A percentile compares a stretch with the other conserved stretches of the same genome.
These are phyloP conservation scores for Babesia bigemina DNA, from an alignment of 169 alveolate species.

Conservation along the genomic window DNA sequence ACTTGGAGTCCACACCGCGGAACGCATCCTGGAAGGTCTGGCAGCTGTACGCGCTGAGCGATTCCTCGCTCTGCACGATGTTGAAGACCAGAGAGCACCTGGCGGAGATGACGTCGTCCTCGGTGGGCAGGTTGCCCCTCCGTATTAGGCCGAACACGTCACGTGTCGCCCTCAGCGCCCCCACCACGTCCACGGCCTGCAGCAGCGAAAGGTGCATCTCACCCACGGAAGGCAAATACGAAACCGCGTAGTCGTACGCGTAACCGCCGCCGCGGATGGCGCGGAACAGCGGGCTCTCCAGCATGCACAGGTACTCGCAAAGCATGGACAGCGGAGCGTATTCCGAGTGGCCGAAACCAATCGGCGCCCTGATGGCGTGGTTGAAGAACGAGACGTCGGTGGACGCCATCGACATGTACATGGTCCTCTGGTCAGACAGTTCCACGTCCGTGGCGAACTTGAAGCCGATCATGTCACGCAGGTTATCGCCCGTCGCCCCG, in stretches of 20 bases:
- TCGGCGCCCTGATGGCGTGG: constrained; percentile 63
- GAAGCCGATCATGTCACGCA: constrained; percentile 38
- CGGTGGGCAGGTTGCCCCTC: constrained; percentile 41
- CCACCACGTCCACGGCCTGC: constrained; percentile 54
- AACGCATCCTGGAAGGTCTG: constrained; percentile 67
- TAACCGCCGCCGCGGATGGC: constrained; percentile 81
- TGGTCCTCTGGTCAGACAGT: constrained; percentile 44
- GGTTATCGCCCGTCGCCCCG: background rate
- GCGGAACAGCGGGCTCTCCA: constrained; percentile 76
- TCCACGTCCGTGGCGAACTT: constrained; percentile 37
- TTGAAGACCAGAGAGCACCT: constrained; percentile 67
- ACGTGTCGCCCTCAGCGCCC: constrained; percentile 65
- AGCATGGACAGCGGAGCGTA: constrained; percentile 51
- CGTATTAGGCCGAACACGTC: constrained; percentile 49
- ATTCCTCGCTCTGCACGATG: constrained; percentile 68
- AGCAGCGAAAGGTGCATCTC: constrained; percentile 66
- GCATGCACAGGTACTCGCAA: constrained; percentile 73
- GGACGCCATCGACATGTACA: constrained; percentile 60
- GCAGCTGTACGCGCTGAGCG: constrained; percentile 63
- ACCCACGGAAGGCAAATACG: constrained; percentile 65
- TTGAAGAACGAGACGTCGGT: constrained; percentile 73
- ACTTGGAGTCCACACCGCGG: constrained; percentile 52
- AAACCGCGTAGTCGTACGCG: constrained; percentile 71
- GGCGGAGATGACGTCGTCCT: constrained; percentile 67
- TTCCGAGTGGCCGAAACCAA: constrained; percentile 66